Conservation (phyloP, 305 asterid species). For the Monarda citriodora region DNA sequence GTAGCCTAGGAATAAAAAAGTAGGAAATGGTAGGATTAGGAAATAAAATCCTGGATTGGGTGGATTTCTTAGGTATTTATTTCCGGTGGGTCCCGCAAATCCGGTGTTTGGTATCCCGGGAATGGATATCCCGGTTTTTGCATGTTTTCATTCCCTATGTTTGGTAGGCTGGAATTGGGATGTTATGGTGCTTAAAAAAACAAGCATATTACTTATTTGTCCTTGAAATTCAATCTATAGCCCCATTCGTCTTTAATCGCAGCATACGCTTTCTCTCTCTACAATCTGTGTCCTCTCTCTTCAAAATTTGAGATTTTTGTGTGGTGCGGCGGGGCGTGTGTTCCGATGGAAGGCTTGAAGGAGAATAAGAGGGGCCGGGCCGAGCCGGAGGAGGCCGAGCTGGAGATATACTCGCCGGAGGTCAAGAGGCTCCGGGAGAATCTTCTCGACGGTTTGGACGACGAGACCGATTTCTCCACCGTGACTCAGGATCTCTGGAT, state of each 20-base stretch:
- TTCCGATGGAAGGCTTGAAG: constrained; percentile 42
- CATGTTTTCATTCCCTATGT: no score
- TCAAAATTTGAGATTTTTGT: neutral
- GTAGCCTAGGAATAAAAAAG: no score
- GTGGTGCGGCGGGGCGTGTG: constrained; percentile 1
- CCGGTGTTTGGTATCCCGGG: no score
- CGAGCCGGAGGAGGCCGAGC: constrained; percentile 33
- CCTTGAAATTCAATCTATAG: no score
- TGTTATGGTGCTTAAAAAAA: no score
- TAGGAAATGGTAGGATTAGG: no score
- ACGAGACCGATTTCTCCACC: constrained; percentile 36
- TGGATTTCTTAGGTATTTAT: no score
- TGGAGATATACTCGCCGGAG: constrained; percentile 49
- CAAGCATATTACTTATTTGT: no score
- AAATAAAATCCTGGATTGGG: no score
- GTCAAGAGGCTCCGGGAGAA: constrained; percentile 70
- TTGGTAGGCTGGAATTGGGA: no score
- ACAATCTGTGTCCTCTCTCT: neutral
- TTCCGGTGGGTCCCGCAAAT: no score
- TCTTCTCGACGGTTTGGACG: constrained; percentile 52
- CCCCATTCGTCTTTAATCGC: constrained; percentile 3
- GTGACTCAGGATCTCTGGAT: constrained; percentile 49
- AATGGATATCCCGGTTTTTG: no score
- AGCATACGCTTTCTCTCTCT: constrained; percentile 11
- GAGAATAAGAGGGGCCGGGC: constrained; percentile 47